Base-by-base conservation (phyloP, 83 land plant species). In the Diphasiastrum complanatum region DNA sequence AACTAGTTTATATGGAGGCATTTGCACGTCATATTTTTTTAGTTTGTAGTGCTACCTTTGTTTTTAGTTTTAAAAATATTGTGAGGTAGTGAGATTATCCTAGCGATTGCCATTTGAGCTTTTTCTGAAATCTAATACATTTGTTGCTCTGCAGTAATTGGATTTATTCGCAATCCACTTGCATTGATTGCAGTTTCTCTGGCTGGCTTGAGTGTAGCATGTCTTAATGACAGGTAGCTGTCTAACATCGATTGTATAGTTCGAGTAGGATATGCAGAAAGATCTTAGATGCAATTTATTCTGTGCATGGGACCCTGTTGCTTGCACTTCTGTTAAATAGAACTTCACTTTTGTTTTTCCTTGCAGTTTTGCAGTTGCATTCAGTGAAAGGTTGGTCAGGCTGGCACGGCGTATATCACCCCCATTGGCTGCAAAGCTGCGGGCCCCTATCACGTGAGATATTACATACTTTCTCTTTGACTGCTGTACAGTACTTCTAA, bases 101-200 rank as follows among this genome's bases (percentile, higher is more conserved):
- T n/a, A n/a, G n/a, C n/a, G n/a, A n/a, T 11, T 50, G 25, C 11
- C 19, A 0, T 16, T 11, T 10, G 53, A n/a, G 23, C 22, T 10
- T n/a, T n/a, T 50, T n/a, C 11, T 50, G 53, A 0, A 18, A 0
- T 14, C 11, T 24, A 14, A n/a, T 50, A 50, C 10, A 50, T n/a
- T 50, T 50, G 53, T 50, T 0, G 19, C 53, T 18, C 24, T 30
- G 14, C 59, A 55, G 59, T 31, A 20, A 1, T 55, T 11, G 59
- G 59, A 20, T 55, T 55, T 1, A 55, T 55, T 6, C 59, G 59
- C 19, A 55, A 55, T 32, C 59, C 59, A 1, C 59, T 55, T 26
- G 59, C 59, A 11, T 32, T 55, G 16, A 12, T 55, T 26, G 59
- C 59, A 6, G 59, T 55, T 32, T 27, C 31, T 0, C 6, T 55